These are phyloP conservation scores for Ophiostoma fasciatum DNA, from an alignment of 2,329 filamentous ascomycete species.

Conservation along the genomic window DNA sequence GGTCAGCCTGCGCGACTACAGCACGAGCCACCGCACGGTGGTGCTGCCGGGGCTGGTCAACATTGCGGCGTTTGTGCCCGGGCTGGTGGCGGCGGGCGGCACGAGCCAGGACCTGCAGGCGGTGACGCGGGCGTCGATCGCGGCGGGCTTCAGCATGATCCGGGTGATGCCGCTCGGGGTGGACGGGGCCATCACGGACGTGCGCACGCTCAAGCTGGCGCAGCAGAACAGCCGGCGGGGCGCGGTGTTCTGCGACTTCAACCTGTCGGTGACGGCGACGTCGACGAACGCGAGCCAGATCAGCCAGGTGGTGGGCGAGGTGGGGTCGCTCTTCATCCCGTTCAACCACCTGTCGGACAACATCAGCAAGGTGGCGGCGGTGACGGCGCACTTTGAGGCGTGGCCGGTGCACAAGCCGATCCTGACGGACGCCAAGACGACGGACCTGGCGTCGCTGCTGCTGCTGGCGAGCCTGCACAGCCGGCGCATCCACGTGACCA, in stretches of 20 bases:
- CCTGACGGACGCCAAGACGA: conserved; percentile 66
- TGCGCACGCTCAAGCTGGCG: conserved; percentile 53
- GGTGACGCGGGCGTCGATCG: conserved; percentile 59
- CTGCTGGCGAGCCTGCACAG: conserved; percentile 64
- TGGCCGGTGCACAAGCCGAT: conserved; percentile 71
- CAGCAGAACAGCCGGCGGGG: conserved; percentile 51
- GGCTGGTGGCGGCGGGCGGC: conserved; percentile 45
- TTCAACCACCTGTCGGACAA: conserved; percentile 73
- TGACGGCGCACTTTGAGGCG: conserved; percentile 62
- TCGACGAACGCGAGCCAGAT: conserved; percentile 62
- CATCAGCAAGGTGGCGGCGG: conserved; percentile 69
- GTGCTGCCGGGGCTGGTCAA: conserved; percentile 64
- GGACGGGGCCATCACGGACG: conserved; percentile 58
- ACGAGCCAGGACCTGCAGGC: conserved; percentile 53
- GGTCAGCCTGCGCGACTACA: conserved; percentile 73
- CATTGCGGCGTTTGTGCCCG: conserved; percentile 66
- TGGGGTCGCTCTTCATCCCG: conserved; percentile 68
- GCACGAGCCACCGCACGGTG: conserved; percentile 71
- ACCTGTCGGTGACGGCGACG: conserved; percentile 63
- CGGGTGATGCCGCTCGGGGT: conserved; percentile 63
- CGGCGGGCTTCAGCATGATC: conserved; percentile 67
- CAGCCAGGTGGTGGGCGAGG: conserved; percentile 54
- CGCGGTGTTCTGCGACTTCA: conserved; percentile 61
- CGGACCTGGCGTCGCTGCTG: conserved; percentile 57
- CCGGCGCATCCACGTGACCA: conserved; percentile 66